Evolutionary conservation across 164 flowering plant genomes (phyloP).

Genomic region (Magnolia officinalis): DNA sequence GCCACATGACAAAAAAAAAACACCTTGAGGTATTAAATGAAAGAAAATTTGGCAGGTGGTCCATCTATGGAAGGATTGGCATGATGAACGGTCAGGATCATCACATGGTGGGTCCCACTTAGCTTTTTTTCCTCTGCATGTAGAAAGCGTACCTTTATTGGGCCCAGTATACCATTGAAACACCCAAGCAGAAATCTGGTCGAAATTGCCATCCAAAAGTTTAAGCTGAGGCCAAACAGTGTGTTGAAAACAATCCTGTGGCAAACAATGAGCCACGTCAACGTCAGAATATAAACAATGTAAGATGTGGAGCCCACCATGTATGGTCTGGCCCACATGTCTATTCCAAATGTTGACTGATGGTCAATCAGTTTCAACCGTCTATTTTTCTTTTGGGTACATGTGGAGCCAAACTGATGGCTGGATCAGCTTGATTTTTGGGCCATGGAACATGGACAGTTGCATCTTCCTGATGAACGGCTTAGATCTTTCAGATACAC

Average conservation of each 20-base stretch:
- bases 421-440: neutral
- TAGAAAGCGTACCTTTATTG: slow-evolving; percentile 46
- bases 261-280: neutral
- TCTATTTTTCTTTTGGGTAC: neutral
- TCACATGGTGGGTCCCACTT: neutral
- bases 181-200: slow-evolving; percentile 72
- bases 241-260: slow-evolving; percentile 71
- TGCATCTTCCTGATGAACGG: neutral
- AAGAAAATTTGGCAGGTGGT: too few species aligned
- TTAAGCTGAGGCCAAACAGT: slow-evolving; percentile 71
- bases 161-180: slow-evolving; percentile 70
- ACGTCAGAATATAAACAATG: neutral
- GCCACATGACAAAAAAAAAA: neutral
- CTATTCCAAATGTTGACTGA: neutral
- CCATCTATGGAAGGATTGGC: too few species aligned
- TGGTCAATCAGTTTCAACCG: neutral
- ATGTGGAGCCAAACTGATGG: neutral
- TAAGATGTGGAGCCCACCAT: neutral
- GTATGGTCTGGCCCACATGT: neutral
- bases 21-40: neutral
- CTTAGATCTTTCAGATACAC: too few species aligned
- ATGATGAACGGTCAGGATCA: too few species aligned
- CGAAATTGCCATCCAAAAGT: slow-evolving; percentile 71
- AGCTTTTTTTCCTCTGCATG: neutral
- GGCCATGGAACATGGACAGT: neutral